Percentiles rank a stretch among this genome's conserved stretches.
These are phyloP conservation scores for Phialemonium atrogriseum DNA, from an alignment of 2,329 filamentous ascomycete genomes.

Conservation along the genomic window DNA sequence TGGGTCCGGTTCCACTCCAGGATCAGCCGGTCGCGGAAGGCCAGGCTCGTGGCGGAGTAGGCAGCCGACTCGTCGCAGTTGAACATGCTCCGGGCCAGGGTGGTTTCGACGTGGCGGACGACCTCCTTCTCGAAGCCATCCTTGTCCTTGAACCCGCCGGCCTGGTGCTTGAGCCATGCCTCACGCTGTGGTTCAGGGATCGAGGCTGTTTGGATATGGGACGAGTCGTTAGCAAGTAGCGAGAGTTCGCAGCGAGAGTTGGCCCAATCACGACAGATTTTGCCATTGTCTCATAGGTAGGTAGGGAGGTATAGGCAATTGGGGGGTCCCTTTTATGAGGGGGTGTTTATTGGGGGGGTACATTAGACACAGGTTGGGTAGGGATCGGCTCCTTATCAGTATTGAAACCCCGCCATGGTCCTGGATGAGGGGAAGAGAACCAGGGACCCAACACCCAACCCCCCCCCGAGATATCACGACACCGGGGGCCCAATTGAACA, in stretches of 20 bases:
- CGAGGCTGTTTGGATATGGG: slow-evolving; percentile 43
- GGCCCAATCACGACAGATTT: too few relatives aligned
- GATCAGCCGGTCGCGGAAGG: slow-evolving; percentile 86
- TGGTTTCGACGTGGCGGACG: slow-evolving; percentile 93
- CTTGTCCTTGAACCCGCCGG: slow-evolving; percentile 63
- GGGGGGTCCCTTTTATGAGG: too few relatives aligned
- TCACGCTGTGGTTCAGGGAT: slow-evolving; percentile 85
- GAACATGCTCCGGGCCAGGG: slow-evolving; percentile 89
- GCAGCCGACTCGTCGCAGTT: slow-evolving; percentile 95
- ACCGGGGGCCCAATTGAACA: slow-evolving; percentile 1
- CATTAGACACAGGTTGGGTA: too few relatives aligned
- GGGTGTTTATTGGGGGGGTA: too few relatives aligned
- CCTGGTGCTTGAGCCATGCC: slow-evolving; percentile 61
- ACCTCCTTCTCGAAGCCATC: slow-evolving; percentile 83
- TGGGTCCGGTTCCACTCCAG: slow-evolving; percentile 98
- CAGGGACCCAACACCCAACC: too few relatives aligned
- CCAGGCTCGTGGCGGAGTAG: slow-evolving; percentile 83
- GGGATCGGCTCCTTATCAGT: too few relatives aligned
- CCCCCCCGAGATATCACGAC: too few relatives aligned
- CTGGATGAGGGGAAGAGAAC: too few relatives aligned
- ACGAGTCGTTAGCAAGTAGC: not conserved
- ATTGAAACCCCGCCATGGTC: too few relatives aligned
- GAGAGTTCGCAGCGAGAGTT: too few relatives aligned
- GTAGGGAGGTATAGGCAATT: too few relatives aligned
- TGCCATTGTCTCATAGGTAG: too few relatives aligned